Evolutionary conservation across 495 filamentous ascomycete genomes (phyloP), one percentile per base, ranked within the genome.

Genomic region (Entonaema liquescens): DNA sequence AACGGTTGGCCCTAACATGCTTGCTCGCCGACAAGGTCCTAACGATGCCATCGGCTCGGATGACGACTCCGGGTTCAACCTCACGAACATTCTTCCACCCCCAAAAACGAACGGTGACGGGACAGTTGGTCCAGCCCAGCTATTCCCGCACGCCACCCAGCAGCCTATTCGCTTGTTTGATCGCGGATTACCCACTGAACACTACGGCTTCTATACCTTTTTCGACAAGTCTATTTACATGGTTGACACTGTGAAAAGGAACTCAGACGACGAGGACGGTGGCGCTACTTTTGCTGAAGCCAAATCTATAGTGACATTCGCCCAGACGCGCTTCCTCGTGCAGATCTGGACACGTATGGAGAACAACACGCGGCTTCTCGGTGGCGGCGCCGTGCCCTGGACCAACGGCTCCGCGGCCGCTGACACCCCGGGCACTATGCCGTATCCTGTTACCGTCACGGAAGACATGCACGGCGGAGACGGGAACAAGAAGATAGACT

Each of bases 131-230:
- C 81, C 90, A 0, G 90, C 91, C 28, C 85, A 83, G n/a, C 84
- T 97, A 25, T 85, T 89, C 26, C 88, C 91, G 0, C 84, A 88
- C 44, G 86, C 92, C 0, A 74, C 77, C 1, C 88, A 92, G 33
- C 95, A 98, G 70, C 95, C 93, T 0, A 78, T 98, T 15, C 89
- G 91, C 2, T 86, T 98, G 2, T 98, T 92, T 81, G 91, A 98
- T 78, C 90, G 93, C 23, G 93, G 90, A 19, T 79, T 89, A 35
- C 80, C 85, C 2, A 89, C 88, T 0, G 95, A 99, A 76, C 93
- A 97, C 80, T 98, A 96, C 79, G 93, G 92, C 9, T 97, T 98
- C 80, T 97, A 97, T 79, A 91, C 87, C 0, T 97, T 97, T 83
- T 98, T 90, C 79, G 89, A 94, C 78, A 92, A 93, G 70, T 92